Base-by-base conservation (phyloP, 1,284 basidiomycete species). In the Puccinia polysora region DNA sequence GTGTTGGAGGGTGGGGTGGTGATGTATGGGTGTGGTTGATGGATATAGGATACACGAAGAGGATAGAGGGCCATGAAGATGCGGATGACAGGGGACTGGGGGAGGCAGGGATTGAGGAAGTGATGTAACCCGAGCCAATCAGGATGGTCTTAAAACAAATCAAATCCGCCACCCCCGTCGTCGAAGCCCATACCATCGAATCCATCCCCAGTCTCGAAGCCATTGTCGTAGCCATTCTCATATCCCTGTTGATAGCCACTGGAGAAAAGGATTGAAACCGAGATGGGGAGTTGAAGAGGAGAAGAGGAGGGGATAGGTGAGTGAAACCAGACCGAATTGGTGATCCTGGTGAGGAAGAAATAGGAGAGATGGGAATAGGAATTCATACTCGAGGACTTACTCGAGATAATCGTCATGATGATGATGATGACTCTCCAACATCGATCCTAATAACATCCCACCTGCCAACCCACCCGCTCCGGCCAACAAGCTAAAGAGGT, bases 191-290 rank as follows among this genome's bases (percentile, higher is more conserved):
- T 52, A 1, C 50, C 64, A 34, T 40, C 65, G 38, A 14, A 58
- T 28, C 47, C 55, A 18, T 60, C 55, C 23, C 56, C 67, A n/a
- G 38, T 52, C 8, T 52, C 58, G 47, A 62, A 70, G 7, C 67
- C 67, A 43, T 62, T 70, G 28, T 52, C 67, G 30, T 52, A 70
- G 4, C 67, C 67, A 28, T 62, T 60, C 0, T 70, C 67, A 38
- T 70, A 70, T 30, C 67, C 67, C 23, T 70, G 67, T 25, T 52
- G 8, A 45, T 70, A 70, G n/a, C 56, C 67, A 50, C 67, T 70
- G 18, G 14, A 5, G 36, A 58, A 60, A 45, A 5, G 4, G 45
- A 60, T 14, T 14, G 2, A 58, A 56, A n/a, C 20, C 20, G 23
- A 2, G 5, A 23, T 34, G 23, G 23, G 30, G 12, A 7, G 49